These are phyloP conservation scores for Leccinum fallax DNA, from an alignment of 1,284 basidiomycete genomes.

Conservation along the genomic window DNA sequence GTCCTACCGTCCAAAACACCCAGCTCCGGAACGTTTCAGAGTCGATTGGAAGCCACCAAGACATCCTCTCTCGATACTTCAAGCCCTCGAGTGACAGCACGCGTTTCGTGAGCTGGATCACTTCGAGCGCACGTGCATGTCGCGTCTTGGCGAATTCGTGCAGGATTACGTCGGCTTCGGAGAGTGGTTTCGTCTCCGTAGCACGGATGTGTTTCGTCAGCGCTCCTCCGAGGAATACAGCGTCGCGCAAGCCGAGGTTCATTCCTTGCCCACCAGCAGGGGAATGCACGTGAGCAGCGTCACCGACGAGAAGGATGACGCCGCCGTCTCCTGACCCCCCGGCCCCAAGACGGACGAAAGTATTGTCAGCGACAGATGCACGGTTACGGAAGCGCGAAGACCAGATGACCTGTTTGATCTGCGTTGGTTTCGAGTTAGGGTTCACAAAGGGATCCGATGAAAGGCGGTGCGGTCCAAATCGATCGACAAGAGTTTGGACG, in stretches of 20 bases:
- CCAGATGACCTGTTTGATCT: conserved; percentile 30
- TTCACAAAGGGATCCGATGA: background rate
- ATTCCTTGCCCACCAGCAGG: conserved; percentile 51
- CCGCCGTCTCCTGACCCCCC: background rate
- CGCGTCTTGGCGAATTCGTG: background rate
- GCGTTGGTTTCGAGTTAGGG: background rate
- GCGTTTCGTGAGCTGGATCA: background rate
- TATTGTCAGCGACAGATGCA: conserved; percentile 38
- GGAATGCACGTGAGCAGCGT: conserved; percentile 48
- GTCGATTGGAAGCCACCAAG: conserved; percentile 26
- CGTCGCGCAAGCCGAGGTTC: conserved; percentile 50
- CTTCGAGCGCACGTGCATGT: background rate
- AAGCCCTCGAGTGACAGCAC: background rate
- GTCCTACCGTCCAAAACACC: conserved; percentile 21
- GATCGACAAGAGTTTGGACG: conserved; percentile 39
- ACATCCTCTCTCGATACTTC: background rate
- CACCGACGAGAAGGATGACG: conserved; percentile 39
- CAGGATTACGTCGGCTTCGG: background rate
- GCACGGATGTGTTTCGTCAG: conserved; percentile 22
- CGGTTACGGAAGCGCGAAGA: conserved; percentile 42
- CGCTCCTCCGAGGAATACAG: conserved; percentile 35
- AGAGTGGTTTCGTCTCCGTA: background rate
- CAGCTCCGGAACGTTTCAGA: conserved; percentile 13
- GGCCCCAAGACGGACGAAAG: background rate
- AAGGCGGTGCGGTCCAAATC: conserved; percentile 16